phyloP scores from a whole-genome alignment of 495 filamentous ascomycete genomes.

The Pyrenula massariospora region DNA sequence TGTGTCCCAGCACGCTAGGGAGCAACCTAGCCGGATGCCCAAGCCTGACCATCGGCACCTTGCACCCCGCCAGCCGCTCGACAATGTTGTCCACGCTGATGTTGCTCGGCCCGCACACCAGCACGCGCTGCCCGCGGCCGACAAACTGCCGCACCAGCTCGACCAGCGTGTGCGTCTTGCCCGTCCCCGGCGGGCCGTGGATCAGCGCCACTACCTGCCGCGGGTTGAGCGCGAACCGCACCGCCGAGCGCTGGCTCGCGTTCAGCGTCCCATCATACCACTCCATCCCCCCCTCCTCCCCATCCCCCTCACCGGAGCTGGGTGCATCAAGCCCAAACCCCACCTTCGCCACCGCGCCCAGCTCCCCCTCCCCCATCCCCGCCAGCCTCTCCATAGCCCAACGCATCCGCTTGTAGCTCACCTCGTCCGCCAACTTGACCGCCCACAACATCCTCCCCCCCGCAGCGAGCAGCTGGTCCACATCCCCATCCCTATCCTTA shows the following conservation, averaged over 20 bases:
- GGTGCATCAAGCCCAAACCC: slow-evolving; percentile 56
- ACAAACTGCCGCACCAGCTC: slow-evolving; percentile 86
- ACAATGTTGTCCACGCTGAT: slow-evolving; percentile 98
- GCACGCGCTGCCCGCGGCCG: slow-evolving; percentile 53
- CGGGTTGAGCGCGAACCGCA: slow-evolving; percentile 75
- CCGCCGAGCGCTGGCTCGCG: slow-evolving; percentile 81
- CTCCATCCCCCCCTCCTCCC: slow-evolving; percentile 44
- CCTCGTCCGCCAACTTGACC: slow-evolving; percentile 91
- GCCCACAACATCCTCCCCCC: slow-evolving; percentile 36
- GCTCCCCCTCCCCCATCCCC: slow-evolving; percentile 57
- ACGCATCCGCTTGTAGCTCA: slow-evolving; percentile 85
- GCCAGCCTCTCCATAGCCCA: slow-evolving; percentile 71
- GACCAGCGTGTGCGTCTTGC: slow-evolving; percentile 94
- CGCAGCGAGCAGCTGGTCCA: slow-evolving; percentile 3
- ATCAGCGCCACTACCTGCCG: slow-evolving; percentile 84
- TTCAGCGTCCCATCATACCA: slow-evolving; percentile 78
- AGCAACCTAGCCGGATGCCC: slow-evolving; percentile 89
- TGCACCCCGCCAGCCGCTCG: slow-evolving; percentile 75
- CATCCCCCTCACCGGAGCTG: slow-evolving; percentile 29
- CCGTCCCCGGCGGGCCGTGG: slow-evolving; percentile 91
- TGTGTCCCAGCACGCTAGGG: slow-evolving; percentile 78
- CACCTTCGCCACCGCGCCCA: slow-evolving; percentile 66
- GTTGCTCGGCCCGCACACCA: slow-evolving; percentile 94
- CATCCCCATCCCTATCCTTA: slow-evolving; percentile 36
- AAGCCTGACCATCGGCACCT: slow-evolving; percentile 76